Conservation (phyloP, 331 rosid genomes). For the Quercus phellos region DNA sequence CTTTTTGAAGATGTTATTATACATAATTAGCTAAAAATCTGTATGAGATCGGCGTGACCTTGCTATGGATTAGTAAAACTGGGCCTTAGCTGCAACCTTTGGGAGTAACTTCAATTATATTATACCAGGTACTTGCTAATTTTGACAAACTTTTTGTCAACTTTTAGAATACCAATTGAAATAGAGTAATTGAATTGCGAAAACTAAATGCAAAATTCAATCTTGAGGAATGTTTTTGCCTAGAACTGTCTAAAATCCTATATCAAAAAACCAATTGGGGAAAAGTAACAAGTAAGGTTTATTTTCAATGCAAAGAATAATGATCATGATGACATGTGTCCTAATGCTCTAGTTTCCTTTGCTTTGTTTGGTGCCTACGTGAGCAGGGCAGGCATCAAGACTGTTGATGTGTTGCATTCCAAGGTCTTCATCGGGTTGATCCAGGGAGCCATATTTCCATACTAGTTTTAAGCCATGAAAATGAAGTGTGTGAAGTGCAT, state of each 20-base stretch:
- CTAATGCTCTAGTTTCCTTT: slow-evolving; percentile 42
- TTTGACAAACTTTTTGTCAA: not conserved
- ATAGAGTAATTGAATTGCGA: too few relatives aligned
- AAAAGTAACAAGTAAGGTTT: not conserved
- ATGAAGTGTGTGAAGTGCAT: too few relatives aligned
- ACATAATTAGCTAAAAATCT: not conserved
- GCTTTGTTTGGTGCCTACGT: slow-evolving; percentile 66
- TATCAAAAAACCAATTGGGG: not conserved
- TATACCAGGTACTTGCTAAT: too few relatives aligned
- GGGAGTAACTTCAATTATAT: too few relatives aligned
- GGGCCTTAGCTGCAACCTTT: too few relatives aligned
- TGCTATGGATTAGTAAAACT: too few relatives aligned
- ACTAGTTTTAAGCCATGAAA: too few relatives aligned
- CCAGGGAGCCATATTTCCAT: slow-evolving; percentile 24
- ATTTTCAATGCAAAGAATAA: not conserved
- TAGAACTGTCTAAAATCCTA: not conserved
- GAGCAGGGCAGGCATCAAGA: slow-evolving; percentile 52
- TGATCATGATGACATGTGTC: not conserved
- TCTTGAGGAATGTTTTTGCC: too few relatives aligned
- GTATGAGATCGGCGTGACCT: too few relatives aligned
- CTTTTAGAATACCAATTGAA: not conserved
- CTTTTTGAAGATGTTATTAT: not conserved
- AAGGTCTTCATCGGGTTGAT: slow-evolving; percentile 62
- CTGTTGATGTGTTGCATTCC: slow-evolving; percentile 47
- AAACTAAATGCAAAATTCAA: too few relatives aligned